A percentile compares a stretch with the other conserved stretches of the same genome.
Evolutionary conservation across 345 rosid species (phyloP).

Genomic region (Capsella bursapastoris): DNA sequence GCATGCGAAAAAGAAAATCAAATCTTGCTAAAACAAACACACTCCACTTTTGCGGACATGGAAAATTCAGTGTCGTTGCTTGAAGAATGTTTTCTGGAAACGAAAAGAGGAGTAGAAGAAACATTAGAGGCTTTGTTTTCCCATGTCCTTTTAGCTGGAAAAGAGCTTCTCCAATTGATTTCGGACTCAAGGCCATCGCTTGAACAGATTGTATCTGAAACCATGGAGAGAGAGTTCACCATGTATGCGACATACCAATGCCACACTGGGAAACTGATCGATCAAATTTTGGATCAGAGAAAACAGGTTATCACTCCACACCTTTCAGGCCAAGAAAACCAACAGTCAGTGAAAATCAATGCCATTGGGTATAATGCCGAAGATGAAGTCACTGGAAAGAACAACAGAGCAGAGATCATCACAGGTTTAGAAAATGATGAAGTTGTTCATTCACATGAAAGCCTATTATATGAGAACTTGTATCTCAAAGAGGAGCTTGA

Average conservation of each 20-base stretch:
- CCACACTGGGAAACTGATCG: conserved; percentile 51
- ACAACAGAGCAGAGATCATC: conserved; percentile 33
- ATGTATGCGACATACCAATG: conserved; percentile 54
- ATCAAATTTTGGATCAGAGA: conserved; percentile 43
- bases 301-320: conserved; percentile 24
- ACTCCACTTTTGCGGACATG: conserved; percentile 51
- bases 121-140: conserved; percentile 54
- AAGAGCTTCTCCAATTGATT: conserved; percentile 50
- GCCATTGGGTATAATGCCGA: conserved; percentile 34
- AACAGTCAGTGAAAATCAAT: conserved; percentile 23
- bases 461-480: conserved; percentile 52
- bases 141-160: conserved; percentile 53
- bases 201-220: conserved; percentile 59
- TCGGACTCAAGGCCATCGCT: conserved; percentile 56
- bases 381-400: conserved; percentile 34
- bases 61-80: conserved; percentile 60
- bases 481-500: conserved; percentile 72
- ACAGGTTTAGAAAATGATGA: conserved; percentile 46
- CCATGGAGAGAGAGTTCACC: conserved; percentile 66
- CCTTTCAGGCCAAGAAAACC: conserved; percentile 28
- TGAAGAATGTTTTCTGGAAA: conserved; percentile 60
- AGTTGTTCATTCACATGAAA: conserved; percentile 38
- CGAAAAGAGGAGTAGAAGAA: conserved; percentile 64
- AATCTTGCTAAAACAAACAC: conserved; percentile 52
- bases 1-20: conserved; percentile 63